Percentiles rank a stretch among this genome's conserved stretches.
Conservation (phyloP, 2,329 filamentous ascomycete genomes). For the Nannizziopsis barbatae region DNA sequence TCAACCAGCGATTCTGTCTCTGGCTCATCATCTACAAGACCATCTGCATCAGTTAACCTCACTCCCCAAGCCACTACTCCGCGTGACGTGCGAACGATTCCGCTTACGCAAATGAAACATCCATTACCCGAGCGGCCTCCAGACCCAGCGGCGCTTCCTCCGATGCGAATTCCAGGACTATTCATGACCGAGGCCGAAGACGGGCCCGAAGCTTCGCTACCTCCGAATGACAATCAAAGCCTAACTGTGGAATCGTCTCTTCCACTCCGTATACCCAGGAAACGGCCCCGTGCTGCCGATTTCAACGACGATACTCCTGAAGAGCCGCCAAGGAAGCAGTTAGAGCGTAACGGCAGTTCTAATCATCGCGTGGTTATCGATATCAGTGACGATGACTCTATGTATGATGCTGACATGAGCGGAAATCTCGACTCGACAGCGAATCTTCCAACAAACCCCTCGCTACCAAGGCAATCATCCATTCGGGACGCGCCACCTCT, state of each 20-base stretch:
- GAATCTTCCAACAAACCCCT: not conserved
- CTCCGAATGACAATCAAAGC: not conserved
- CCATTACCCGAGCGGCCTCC: slow-evolving; percentile 31
- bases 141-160: slow-evolving; percentile 19
- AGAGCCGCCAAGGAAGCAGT: slow-evolving; percentile 46
- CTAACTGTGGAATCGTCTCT: slow-evolving; percentile 8
- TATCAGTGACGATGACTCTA: slow-evolving; percentile 60
- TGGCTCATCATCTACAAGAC: slow-evolving; percentile 9
- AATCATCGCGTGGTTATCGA: slow-evolving; percentile 65
- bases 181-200: slow-evolving; percentile 33
- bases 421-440: too few species aligned
- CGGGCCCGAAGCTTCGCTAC: not conserved
- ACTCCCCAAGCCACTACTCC: slow-evolving; percentile 14
- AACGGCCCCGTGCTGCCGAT: slow-evolving; percentile 58
- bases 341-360: slow-evolving; percentile 45
- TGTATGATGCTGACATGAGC: slow-evolving; percentile 9
- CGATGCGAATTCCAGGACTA: slow-evolving; percentile 42
- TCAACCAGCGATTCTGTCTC: slow-evolving; percentile 8
- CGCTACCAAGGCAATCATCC: not conserved
- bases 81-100: slow-evolving; percentile 4
- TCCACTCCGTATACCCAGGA: slow-evolving; percentile 28
- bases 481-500: slow-evolving; percentile 28
- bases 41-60: slow-evolving; percentile 5
- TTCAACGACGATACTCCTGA: slow-evolving; percentile 47
- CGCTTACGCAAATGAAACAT: slow-evolving; percentile 20